Evolutionary conservation across 345 rosid species (phyloP), one percentile per base, ranked within the genome.

Genomic region (Bruguiera parviflora): DNA sequence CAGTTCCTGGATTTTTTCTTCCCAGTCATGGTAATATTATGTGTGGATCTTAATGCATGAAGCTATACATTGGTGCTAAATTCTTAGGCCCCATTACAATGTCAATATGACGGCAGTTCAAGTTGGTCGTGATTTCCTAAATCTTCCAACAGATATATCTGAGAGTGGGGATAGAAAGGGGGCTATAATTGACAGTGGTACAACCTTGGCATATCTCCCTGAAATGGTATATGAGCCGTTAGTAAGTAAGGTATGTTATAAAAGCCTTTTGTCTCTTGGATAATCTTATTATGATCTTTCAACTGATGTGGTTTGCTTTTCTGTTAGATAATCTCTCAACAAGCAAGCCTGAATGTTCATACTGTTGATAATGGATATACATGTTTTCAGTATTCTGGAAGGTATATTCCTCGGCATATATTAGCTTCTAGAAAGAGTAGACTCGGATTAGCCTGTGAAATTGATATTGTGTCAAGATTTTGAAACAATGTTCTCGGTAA

Each of bases 201-300:
- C 99, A 71, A 90, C 99, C 69, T 85, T 95, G 81, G 99, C 99
- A 60, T 95, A 92, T 84, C 96, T 95, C 71, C 99, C 99, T 46
- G 96, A 88, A 76, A 73, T 88, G 69, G 77, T 92, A 77, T 92
- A 92, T 78, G 92, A 82, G 70, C 96, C 89, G 66, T 78, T 95
- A 81, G 84, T 95, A 61, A 84, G 72, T 71, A 81, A 79, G 93
- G 99, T 95, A 68, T 72, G 47, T 49, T 77, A 20, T 24, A 69
- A 61, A 71, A 53, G 64, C 6, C 6, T 37, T 59, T 31, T 28
- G 46, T 31, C 35, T 71, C 32, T 43, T 51, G 57, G 20, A 25
- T 43, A 53, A 35, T 64, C 51, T 74, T 25, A 32, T 53, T 67
- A 59, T 47, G 52, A 56, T 60, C 21, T 68, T 27, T 49, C 19